A percentile compares a stretch with the other conserved stretches of the same genome.
phyloP scores from a whole-genome alignment of 768 basidiomycete genomes.

The Leccinum ochraceum region DNA sequence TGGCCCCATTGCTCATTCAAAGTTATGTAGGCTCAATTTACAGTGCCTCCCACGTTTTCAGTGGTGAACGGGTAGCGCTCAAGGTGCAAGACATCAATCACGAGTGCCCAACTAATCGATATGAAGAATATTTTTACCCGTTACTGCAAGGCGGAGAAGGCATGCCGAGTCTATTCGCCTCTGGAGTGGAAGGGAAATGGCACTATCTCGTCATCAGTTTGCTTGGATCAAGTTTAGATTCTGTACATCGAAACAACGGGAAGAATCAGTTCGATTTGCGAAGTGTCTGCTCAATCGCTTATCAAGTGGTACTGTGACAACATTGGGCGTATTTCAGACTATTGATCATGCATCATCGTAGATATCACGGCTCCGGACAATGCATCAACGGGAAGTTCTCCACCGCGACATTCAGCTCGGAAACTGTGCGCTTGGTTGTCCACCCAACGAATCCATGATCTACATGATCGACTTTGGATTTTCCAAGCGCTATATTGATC shows the following conservation, averaged over 20 bases:
- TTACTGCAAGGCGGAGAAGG: conserved; percentile 68
- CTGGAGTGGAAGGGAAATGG: conserved; percentile 58
- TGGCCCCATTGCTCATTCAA: conserved; percentile 2
- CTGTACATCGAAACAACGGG: conserved; percentile 53
- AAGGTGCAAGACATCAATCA: conserved; percentile 72
- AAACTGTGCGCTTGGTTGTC: conserved; percentile 66
- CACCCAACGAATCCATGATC: conserved; percentile 57
- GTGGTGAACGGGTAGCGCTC: conserved; percentile 61
- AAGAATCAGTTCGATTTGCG: conserved; percentile 66
- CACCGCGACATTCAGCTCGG: conserved; percentile 82
- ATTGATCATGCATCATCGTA: conserved; percentile 30
- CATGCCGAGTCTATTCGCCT: conserved; percentile 71
- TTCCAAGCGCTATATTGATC: conserved; percentile 76
- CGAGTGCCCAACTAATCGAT: conserved; percentile 74
- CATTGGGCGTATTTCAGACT: conserved; percentile 1
- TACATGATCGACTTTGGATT: conserved; percentile 91
- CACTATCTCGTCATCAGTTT: conserved; percentile 78
- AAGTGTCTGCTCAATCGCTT: conserved; percentile 72
- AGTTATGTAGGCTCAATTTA: conserved; percentile 66
- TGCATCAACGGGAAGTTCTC: conserved; percentile 72
- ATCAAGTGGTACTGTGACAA: conserved; percentile 62
- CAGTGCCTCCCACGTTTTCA: conserved; percentile 58
- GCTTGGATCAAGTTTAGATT: conserved; percentile 70
- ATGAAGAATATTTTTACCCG: conserved; percentile 71
- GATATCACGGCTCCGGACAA: conserved; percentile 72